These are phyloP conservation scores for Polyporus arcularius DNA, from an alignment of 768 basidiomycete genomes.

Conservation along the genomic window DNA sequence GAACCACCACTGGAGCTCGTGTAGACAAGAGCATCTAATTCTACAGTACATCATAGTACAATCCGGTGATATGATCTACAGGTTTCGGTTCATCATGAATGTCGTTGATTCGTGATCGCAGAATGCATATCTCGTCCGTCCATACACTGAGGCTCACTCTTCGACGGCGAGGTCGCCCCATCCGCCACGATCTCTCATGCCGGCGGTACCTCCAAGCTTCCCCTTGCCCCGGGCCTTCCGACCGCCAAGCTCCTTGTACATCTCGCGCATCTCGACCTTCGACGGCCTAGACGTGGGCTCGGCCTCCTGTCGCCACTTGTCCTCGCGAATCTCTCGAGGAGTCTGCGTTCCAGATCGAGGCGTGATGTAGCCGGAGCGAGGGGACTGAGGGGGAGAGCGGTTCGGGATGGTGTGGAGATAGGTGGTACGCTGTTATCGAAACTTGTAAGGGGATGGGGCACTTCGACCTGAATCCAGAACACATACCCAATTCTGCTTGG, in stretches of 20 bases:
- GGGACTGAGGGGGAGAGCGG: slow-evolving; percentile 40
- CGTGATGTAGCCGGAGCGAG: slow-evolving; percentile 39
- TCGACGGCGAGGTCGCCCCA: slow-evolving; percentile 41
- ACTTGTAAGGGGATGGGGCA: background rate
- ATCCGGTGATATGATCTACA: no score
- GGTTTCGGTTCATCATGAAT: background rate
- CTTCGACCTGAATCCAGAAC: background rate
- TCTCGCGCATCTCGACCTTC: slow-evolving; percentile 85
- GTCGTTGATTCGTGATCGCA: no score
- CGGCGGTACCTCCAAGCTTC: slow-evolving; percentile 64
- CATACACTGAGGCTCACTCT: background rate
- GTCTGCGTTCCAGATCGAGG: slow-evolving; percentile 69
- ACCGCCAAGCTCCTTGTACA: slow-evolving; percentile 90
- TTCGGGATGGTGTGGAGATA: slow-evolving; percentile 43
- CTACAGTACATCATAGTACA: background rate
- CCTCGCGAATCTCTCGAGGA: slow-evolving; percentile 76
- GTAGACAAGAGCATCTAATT: slow-evolving; percentile 9
- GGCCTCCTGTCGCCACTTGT: slow-evolving; percentile 65
- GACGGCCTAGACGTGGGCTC: slow-evolving; percentile 56
- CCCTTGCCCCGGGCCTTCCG: slow-evolving; percentile 76
- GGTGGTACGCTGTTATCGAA: slow-evolving; percentile 48
- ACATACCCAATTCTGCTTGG: slow-evolving; percentile 89
- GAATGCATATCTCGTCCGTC: background rate
- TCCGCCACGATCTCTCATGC: slow-evolving; percentile 76
- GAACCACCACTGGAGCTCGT: no score